phyloP scores from a whole-genome alignment of 805 yeast species.

The Candida arabinofermentans region DNA sequence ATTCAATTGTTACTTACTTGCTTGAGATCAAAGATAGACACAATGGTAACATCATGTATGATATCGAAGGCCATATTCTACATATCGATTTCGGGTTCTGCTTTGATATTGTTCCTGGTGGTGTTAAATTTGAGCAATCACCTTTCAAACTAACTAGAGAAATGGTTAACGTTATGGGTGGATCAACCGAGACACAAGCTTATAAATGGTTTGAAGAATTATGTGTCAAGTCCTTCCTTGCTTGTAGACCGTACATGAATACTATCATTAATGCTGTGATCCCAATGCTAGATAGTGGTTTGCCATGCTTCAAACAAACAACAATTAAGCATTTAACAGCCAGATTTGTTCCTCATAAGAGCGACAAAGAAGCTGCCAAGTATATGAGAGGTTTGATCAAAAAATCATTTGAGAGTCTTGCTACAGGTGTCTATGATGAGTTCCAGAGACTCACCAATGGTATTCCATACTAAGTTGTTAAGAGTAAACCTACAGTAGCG shows the following conservation, averaged over 20 bases:
- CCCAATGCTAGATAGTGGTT: constrained; percentile 93
- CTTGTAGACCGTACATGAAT: constrained; percentile 85
- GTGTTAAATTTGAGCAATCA: constrained; percentile 96
- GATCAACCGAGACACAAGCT: constrained; percentile 76
- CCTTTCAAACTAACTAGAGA: constrained; percentile 96
- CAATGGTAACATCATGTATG: constrained; percentile 97
- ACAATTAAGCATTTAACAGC: constrained; percentile 74
- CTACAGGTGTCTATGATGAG: constrained; percentile 94
- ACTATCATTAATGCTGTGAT: constrained; percentile 77
- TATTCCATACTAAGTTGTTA: constrained; percentile 68
- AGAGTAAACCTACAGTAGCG: too few relatives aligned
- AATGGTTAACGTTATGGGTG: constrained; percentile 97
- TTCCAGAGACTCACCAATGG: constrained; percentile 96
- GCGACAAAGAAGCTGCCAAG: constrained; percentile 80
- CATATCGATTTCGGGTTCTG: constrained; percentile 99
- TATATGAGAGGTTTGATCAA: constrained; percentile 71
- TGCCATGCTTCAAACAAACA: constrained; percentile 91
- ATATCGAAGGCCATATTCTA: constrained; percentile 87
- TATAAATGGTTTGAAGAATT: constrained; percentile 92
- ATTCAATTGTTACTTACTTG: constrained; percentile 84
- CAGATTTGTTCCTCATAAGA: constrained; percentile 77
- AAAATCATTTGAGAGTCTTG: constrained; percentile 80
- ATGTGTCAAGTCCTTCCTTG: constrained; percentile 87
- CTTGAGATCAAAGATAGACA: constrained; percentile 96
- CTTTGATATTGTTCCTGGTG: constrained; percentile 98